phyloP scores from a whole-genome alignment of 139 green algal genomes.

The Diplosphaera chodatii region DNA sequence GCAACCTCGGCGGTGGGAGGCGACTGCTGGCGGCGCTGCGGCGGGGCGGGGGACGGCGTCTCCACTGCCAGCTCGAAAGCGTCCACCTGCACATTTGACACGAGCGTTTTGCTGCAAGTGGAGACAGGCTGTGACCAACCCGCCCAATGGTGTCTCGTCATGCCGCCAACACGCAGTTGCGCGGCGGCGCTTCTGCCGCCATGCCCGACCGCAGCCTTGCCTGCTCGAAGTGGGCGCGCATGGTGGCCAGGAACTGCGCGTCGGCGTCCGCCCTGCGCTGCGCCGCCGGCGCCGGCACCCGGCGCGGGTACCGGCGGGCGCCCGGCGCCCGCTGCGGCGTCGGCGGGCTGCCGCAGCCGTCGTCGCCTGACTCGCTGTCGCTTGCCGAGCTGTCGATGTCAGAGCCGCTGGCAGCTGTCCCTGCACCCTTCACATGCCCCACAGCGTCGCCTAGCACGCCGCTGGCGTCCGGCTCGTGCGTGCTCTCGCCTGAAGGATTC shows the following conservation, averaged over 20 bases:
- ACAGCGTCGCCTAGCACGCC: too few relatives aligned
- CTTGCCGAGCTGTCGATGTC: too few relatives aligned
- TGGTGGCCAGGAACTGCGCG: neutral
- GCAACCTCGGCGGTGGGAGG: neutral
- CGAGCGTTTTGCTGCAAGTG: too few relatives aligned
- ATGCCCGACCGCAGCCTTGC: neutral
- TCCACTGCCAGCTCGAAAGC: conserved; percentile 49
- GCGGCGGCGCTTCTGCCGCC: too few relatives aligned
- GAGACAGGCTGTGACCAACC: too few relatives aligned
- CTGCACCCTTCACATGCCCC: too few relatives aligned
- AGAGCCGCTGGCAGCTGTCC: too few relatives aligned
- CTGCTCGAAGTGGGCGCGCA: conserved; percentile 1
- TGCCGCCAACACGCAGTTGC: too few relatives aligned
- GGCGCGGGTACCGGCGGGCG: neutral
- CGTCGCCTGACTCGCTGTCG: neutral
- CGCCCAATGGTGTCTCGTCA: too few relatives aligned
- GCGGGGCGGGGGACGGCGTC: conserved; percentile 16
- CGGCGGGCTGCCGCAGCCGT: neutral
- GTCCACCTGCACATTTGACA: conserved; percentile 51
- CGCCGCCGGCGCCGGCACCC: neutral
- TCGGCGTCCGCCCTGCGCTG: neutral
- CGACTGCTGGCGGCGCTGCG: neutral
- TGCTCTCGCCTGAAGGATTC: neutral
- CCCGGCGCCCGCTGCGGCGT: neutral
- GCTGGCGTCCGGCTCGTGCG: too few relatives aligned